These are phyloP conservation scores for Myxozyma neglecta DNA, from an alignment of 805 yeast genomes.

Conservation along the genomic window DNA sequence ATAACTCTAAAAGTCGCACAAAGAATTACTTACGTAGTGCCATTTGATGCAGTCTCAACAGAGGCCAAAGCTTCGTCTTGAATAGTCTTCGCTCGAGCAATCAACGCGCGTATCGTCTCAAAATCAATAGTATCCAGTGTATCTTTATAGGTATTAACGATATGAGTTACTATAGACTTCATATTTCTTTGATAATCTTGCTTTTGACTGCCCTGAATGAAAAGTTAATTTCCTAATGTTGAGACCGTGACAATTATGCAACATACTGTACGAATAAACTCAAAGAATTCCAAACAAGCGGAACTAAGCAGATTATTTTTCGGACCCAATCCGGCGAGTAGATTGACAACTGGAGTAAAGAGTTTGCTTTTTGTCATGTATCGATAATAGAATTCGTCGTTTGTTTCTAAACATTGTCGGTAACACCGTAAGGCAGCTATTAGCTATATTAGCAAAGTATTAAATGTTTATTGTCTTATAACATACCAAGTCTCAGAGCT, in stretches of 20 bases:
- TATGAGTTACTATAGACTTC: constrained; percentile 37
- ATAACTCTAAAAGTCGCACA: not conserved
- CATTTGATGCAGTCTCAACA: constrained; percentile 13
- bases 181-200: constrained; percentile 35
- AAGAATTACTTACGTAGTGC: not conserved
- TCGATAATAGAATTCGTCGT: constrained; percentile 61
- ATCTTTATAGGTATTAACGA: constrained; percentile 39
- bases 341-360: constrained; percentile 50
- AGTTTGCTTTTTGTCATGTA: constrained; percentile 58
- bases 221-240: not conserved
- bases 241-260: not conserved
- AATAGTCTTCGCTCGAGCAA: constrained; percentile 11
- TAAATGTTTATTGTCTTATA: not conserved
- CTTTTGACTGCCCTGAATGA: constrained; percentile 7
- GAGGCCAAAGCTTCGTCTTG: constrained; percentile 7
- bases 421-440: constrained; percentile 70
- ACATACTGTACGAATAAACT: constrained; percentile 42
- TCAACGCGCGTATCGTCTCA: constrained; percentile 19
- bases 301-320: constrained; percentile 70
- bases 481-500: constrained; percentile 16
- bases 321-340: constrained; percentile 51
- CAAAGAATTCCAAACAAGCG: constrained; percentile 68
- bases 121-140: constrained; percentile 41
- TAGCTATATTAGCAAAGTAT: constrained; percentile 48
- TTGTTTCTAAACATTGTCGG: constrained; percentile 58